Evolutionary conservation across 192 early-diverging fungal genomes (phyloP).

Genomic region (Anaeromyces robustus): DNA sequence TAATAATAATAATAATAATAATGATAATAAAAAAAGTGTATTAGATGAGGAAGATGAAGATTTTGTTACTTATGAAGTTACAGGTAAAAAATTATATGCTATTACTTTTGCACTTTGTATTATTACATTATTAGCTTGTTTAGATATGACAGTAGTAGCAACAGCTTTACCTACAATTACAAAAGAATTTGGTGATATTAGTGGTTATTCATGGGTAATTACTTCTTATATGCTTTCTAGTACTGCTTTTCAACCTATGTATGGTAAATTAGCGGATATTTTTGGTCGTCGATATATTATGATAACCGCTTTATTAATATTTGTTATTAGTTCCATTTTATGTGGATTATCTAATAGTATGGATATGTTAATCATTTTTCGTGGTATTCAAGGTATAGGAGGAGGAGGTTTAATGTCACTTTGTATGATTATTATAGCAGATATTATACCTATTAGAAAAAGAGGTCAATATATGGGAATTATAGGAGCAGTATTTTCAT

Average conservation of each 20-base stretch:
- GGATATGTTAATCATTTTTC: constrained; percentile 50
- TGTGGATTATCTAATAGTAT: constrained; percentile 56
- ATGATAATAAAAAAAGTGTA: too few relatives aligned
- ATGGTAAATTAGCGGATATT: constrained; percentile 81
- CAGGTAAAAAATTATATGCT: background rate
- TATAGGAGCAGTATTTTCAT: constrained; percentile 34
- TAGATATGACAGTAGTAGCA: constrained; percentile 72
- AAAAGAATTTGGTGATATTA: constrained; percentile 35
- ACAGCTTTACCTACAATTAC: constrained; percentile 57
- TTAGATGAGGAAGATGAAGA: too few relatives aligned
- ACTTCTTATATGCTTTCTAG: constrained; percentile 5
- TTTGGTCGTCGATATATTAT: constrained; percentile 76
- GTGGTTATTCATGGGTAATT: background rate
- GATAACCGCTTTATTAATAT: constrained; percentile 53
- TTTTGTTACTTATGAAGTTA: background rate
- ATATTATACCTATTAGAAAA: constrained; percentile 62
- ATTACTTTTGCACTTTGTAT: background rate
- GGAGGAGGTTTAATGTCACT: constrained; percentile 59
- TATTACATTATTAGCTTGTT: constrained; percentile 37
- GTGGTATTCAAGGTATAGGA: constrained; percentile 69
- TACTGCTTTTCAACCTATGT: constrained; percentile 55
- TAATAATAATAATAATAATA: too few relatives aligned
- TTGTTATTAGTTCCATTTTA: constrained; percentile 61
- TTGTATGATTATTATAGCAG: constrained; percentile 70
- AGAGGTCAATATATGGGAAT: constrained; percentile 70